Evolutionary conservation across 2,329 filamentous ascomycete species (phyloP).

Genomic region (Trichoderma arundinaceum): DNA sequence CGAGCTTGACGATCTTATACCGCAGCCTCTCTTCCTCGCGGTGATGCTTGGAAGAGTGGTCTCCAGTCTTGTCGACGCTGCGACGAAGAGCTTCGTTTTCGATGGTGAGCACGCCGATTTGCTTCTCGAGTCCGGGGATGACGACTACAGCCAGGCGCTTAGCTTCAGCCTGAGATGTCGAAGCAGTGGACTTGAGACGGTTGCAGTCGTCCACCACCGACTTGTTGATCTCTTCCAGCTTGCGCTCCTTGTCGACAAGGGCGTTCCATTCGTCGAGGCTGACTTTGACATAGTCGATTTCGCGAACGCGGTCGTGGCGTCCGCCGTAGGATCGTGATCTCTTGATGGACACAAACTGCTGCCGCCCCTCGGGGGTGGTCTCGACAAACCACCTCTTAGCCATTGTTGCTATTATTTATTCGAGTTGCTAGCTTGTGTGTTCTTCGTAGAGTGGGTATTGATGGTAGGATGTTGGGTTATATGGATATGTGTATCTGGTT

Average conservation of each 20-base stretch:
- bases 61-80: slow-evolving; percentile 44
- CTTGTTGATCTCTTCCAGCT: slow-evolving; percentile 46
- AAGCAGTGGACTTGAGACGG: slow-evolving; percentile 46
- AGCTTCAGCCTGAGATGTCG: slow-evolving; percentile 45
- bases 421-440: not conserved
- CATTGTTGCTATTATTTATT: slow-evolving; percentile 38
- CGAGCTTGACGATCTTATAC: slow-evolving; percentile 43
- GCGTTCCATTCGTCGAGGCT: slow-evolving; percentile 47
- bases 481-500: not conserved
- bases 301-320: slow-evolving; percentile 42
- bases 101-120: slow-evolving; percentile 45
- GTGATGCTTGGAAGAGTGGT: slow-evolving; percentile 41
- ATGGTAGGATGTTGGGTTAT: not conserved
- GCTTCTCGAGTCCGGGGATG: slow-evolving; percentile 47
- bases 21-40: slow-evolving; percentile 44
- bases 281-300: slow-evolving; percentile 46
- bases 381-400: slow-evolving; percentile 48
- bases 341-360: slow-evolving; percentile 49
- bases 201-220: slow-evolving; percentile 43
- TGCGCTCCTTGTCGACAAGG: slow-evolving; percentile 46
- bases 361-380: slow-evolving; percentile 43
- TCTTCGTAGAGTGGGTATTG: not conserved
- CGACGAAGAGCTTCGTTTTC: slow-evolving; percentile 50
- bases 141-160: slow-evolving; percentile 43
- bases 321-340: slow-evolving; percentile 47